A percentile compares a stretch with the other conserved stretches of the same genome.
Evolutionary conservation across 169 alveolate species (phyloP).

Genomic region (Plasmodium billcollinsi): DNA sequence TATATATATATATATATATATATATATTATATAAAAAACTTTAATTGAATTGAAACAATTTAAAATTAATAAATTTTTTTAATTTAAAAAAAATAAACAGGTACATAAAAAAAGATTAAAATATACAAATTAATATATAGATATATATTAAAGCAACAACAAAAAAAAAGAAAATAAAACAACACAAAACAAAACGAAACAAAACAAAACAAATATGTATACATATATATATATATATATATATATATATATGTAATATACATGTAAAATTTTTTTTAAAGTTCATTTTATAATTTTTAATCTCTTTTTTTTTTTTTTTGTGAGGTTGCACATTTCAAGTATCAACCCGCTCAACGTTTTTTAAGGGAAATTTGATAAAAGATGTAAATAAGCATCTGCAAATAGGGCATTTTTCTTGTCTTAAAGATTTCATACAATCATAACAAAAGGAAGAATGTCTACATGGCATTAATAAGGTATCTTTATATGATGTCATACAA

Average conservation of each 20-base stretch:
- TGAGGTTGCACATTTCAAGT: background rate
- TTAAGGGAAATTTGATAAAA: slow-evolving; percentile 47
- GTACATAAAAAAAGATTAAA: too few species aligned
- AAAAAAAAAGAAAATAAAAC: slow-evolving; percentile 51
- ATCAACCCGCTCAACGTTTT: slow-evolving; percentile 20
- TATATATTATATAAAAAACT: background rate
- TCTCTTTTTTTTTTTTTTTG: too few species aligned
- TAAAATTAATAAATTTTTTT: background rate
- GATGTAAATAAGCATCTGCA: slow-evolving; percentile 79
- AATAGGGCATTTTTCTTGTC: slow-evolving; percentile 86
- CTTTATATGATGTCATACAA: slow-evolving; percentile 82
- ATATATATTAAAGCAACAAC: too few species aligned
- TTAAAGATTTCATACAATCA: slow-evolving; percentile 80
- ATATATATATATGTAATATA: background rate
- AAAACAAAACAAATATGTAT: background rate
- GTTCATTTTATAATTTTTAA: too few species aligned
- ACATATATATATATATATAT: background rate
- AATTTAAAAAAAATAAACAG: background rate
- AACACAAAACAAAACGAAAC: background rate
- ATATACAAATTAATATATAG: too few species aligned
- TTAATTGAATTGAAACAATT: background rate
- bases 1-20: background rate
- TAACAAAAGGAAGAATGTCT: slow-evolving; percentile 86
- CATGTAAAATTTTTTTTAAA: background rate
- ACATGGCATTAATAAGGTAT: slow-evolving; percentile 85